These are phyloP conservation scores for Avena sativa DNA, from an alignment of 176 grass and related monocot genomes.

Conservation along the genomic window DNA sequence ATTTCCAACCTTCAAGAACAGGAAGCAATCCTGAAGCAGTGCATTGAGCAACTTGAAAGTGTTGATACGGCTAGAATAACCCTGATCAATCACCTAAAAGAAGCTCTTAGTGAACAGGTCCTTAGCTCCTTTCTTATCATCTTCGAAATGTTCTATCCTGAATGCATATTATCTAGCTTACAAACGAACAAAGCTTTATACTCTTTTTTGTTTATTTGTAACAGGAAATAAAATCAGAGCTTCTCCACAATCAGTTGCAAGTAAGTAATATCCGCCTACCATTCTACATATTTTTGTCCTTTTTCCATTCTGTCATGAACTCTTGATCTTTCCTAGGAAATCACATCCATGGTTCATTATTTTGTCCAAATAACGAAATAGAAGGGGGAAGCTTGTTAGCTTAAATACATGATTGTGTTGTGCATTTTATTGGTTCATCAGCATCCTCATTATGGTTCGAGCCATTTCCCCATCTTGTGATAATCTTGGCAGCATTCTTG, in stretches of 20 bases:
- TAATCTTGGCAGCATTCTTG: neutral
- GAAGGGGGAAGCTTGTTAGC: neutral
- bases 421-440: slow-evolving; percentile 37
- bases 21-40: slow-evolving; percentile 66
- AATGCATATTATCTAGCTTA: slow-evolving; percentile 17
- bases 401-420: slow-evolving; percentile 16
- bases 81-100: slow-evolving; percentile 74
- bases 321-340: slow-evolving; percentile 10
- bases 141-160: slow-evolving; percentile 24
- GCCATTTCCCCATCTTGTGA: slow-evolving; percentile 11
- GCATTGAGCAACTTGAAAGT: slow-evolving; percentile 70
- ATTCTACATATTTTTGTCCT: neutral
- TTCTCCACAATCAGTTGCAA: slow-evolving; percentile 61
- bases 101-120: slow-evolving; percentile 85
- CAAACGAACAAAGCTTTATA: slow-evolving; percentile 33
- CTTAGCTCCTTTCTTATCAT: slow-evolving; percentile 37
- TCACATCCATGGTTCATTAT: neutral
- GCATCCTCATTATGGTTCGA: slow-evolving; percentile 8
- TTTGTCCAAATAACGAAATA: neutral
- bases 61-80: slow-evolving; percentile 49
- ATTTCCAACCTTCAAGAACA: slow-evolving; percentile 71
- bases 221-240: slow-evolving; percentile 73
- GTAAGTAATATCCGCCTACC: slow-evolving; percentile 60
- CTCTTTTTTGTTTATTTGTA: slow-evolving; percentile 38
- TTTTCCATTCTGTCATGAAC: slow-evolving; percentile 13